Conservation (phyloP, 257 asterid species). For the Craterostigma plantagineum region DNA sequence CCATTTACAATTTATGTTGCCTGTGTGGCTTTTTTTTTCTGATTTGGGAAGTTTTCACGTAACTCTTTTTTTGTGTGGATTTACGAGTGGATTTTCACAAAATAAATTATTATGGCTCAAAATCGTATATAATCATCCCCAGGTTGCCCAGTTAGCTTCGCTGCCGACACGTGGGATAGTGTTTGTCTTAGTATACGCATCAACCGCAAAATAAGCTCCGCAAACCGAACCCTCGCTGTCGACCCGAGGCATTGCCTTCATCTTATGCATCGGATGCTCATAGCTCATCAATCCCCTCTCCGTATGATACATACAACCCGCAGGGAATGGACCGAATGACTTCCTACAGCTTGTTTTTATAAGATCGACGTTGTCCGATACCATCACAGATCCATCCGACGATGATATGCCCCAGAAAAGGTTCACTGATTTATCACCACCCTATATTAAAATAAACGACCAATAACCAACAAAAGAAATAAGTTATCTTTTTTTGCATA, state of each 20-base stretch:
- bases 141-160: conserved; percentile 72
- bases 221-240: conserved; percentile 93
- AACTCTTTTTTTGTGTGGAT: too few relatives aligned
- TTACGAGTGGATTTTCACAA: too few relatives aligned
- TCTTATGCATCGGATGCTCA: conserved; percentile 76
- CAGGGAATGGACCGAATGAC: conserved; percentile 86
- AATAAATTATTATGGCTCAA: too few relatives aligned
- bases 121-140: too few relatives aligned
- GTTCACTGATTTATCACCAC: conserved; percentile 47
- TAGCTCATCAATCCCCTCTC: conserved; percentile 71
- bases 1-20: too few relatives aligned
- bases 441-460: too few relatives aligned
- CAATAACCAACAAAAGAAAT: too few relatives aligned
- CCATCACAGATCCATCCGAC: conserved; percentile 66
- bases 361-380: conserved; percentile 53
- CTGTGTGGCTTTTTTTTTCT: too few relatives aligned
- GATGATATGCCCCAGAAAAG: conserved; percentile 62
- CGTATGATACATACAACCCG: conserved; percentile 86
- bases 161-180: conserved; percentile 99
- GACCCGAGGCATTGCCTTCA: conserved; percentile 90
- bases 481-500: neutral
- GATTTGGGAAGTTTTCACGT: too few relatives aligned
- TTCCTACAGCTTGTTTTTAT: conserved; percentile 64
- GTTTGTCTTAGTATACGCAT: conserved; percentile 39
- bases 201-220: conserved; percentile 78